Conservation (phyloP, 169 alveolate species). For the Ichthyophthirius multifiliis region DNA sequence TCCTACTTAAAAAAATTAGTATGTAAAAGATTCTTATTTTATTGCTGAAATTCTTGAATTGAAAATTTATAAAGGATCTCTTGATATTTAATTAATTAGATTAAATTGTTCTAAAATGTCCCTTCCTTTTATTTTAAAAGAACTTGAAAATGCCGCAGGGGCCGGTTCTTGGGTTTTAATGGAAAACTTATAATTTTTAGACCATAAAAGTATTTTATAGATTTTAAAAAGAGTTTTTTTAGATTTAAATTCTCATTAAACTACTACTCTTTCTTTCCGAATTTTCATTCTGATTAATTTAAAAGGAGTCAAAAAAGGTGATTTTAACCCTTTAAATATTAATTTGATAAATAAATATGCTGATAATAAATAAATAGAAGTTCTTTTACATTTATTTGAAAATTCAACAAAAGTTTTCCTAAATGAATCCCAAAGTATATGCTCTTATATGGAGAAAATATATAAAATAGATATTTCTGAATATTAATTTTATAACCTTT, state of each 20-base stretch:
- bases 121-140: background rate
- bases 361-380: background rate
- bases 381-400: no score
- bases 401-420: no score
- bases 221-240: background rate
- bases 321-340: no score
- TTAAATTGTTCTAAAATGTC: background rate
- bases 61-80: background rate
- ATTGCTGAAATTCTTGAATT: background rate
- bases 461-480: no score
- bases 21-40: background rate
- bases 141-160: conserved; percentile 5
- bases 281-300: no score
- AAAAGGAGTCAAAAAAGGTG: background rate
- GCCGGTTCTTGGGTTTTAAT: background rate
- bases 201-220: background rate
- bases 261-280: background rate
- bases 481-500: no score
- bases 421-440: no score
- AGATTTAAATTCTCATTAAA: background rate
- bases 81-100: background rate
- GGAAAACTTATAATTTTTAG: background rate
- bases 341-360: background rate
- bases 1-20: background rate
- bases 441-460: no score